phyloP scores from a whole-genome alignment of 2,329 filamentous ascomycete species.

The Pseudogymnoascus sp. region DNA sequence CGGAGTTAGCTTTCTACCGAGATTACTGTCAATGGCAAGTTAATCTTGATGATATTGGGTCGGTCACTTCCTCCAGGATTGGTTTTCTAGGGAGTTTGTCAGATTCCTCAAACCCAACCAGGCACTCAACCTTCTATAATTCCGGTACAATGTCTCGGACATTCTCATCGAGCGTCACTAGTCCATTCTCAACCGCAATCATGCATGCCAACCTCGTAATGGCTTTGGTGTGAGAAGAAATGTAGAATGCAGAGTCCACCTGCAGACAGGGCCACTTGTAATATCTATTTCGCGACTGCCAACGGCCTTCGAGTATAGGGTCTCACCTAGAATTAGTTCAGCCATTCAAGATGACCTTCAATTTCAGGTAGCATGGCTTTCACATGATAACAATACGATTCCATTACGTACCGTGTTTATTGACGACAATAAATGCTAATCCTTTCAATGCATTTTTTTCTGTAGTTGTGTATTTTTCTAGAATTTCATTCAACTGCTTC shows the following conservation, averaged over 20 bases:
- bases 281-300: not conserved
- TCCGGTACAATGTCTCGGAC: conserved; percentile 6
- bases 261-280: not conserved
- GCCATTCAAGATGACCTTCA: too few relatives aligned
- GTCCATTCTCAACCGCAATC: not conserved
- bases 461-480: too few relatives aligned
- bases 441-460: too few relatives aligned
- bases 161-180: not conserved
- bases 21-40: not conserved
- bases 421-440: too few relatives aligned
- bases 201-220: not conserved
- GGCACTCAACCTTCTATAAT: not conserved
- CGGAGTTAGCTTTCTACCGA: too few relatives aligned
- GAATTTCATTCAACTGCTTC: too few relatives aligned
- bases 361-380: too few relatives aligned
- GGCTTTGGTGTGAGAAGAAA: conserved; percentile 7
- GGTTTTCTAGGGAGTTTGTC: not conserved
- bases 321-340: too few relatives aligned
- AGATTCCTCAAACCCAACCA: conserved; percentile 8
- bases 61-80: not conserved
- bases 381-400: too few relatives aligned
- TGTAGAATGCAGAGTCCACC: not conserved
- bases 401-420: too few relatives aligned
- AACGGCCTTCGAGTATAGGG: not conserved
- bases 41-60: not conserved